Percentiles rank a stretch among this genome's conserved stretches.
phyloP scores from a whole-genome alignment of 1,284 basidiomycete species.

The Fomitopsis schrenkii region DNA sequence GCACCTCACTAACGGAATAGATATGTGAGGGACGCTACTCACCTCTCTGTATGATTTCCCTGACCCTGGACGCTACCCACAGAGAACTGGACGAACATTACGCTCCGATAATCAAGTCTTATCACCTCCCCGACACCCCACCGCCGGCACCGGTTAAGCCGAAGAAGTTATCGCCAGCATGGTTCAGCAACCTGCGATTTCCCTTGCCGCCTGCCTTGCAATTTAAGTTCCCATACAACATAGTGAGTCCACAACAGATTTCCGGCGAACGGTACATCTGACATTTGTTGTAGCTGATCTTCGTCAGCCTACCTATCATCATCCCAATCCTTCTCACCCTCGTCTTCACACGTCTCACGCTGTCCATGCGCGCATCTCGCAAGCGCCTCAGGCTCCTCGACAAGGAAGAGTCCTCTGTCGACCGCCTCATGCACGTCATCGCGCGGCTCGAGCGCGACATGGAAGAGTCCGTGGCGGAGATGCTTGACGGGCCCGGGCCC shows the following conservation, averaged over 20 bases:
- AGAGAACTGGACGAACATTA: slow-evolving; percentile 60
- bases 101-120: slow-evolving; percentile 49
- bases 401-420: slow-evolving; percentile 36
- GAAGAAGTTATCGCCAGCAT: slow-evolving; percentile 35
- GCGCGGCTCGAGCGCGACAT: slow-evolving; percentile 54
- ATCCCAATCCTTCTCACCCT: slow-evolving; percentile 56
- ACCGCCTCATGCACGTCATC: slow-evolving; percentile 49
- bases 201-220: slow-evolving; percentile 66
- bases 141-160: slow-evolving; percentile 36
- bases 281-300: slow-evolving; percentile 38
- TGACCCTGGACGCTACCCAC: neutral
- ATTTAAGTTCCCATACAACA: slow-evolving; percentile 65
- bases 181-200: slow-evolving; percentile 38
- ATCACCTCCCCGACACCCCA: slow-evolving; percentile 35
- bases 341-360: slow-evolving; percentile 45
- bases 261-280: neutral
- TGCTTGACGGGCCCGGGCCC: slow-evolving; percentile 29
- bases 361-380: slow-evolving; percentile 51
- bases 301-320: slow-evolving; percentile 56
- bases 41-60: neutral
- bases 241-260: slow-evolving; percentile 43
- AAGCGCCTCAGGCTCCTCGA: slow-evolving; percentile 60
- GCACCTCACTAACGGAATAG: slow-evolving; percentile 52
- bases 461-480: slow-evolving; percentile 50
- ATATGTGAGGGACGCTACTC: slow-evolving; percentile 45